Percentiles rank a stretch among this genome's conserved stretches.
These are phyloP conservation scores for Alloteropsis angusta DNA, from an alignment of 202 grass and related monocot genomes.

Conservation along the genomic window DNA sequence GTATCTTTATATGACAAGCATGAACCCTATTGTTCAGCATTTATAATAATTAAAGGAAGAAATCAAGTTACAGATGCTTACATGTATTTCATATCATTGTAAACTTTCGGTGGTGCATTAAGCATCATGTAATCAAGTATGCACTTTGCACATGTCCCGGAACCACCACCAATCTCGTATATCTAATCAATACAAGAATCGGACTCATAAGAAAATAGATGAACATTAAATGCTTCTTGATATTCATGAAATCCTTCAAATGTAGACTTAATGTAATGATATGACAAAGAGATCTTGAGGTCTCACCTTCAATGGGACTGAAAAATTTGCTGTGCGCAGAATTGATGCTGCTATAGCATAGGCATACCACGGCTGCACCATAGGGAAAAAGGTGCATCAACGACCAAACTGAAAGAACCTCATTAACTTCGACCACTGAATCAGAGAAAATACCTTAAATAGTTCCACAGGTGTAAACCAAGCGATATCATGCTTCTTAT, in stretches of 20 bases:
- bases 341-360: slow-evolving; percentile 82
- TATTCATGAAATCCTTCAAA: neutral
- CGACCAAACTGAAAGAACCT: slow-evolving; percentile 6
- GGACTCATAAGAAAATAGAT: neutral
- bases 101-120: slow-evolving; percentile 85
- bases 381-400: slow-evolving; percentile 16
- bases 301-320: slow-evolving; percentile 66
- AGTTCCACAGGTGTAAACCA: slow-evolving; percentile 98
- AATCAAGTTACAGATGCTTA: slow-evolving; percentile 35
- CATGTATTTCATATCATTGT: slow-evolving; percentile 94
- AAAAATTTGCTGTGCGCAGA: slow-evolving; percentile 83
- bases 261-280: neutral
- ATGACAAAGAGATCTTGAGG: neutral
- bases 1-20: neutral
- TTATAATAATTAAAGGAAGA: neutral
- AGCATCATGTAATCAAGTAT: slow-evolving; percentile 97
- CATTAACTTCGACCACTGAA: slow-evolving; percentile 1
- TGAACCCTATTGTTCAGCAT: neutral
- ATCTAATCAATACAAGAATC: slow-evolving; percentile 53
- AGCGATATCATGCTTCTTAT: slow-evolving; percentile 88
- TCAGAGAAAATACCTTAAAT: slow-evolving; percentile 60
- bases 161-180: slow-evolving; percentile 95
- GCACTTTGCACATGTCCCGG: slow-evolving; percentile 92
- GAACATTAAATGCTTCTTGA: neutral
- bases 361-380: slow-evolving; percentile 91